phyloP scores from a whole-genome alignment of 495 filamentous ascomycete species.

The Xylaria acuta region DNA sequence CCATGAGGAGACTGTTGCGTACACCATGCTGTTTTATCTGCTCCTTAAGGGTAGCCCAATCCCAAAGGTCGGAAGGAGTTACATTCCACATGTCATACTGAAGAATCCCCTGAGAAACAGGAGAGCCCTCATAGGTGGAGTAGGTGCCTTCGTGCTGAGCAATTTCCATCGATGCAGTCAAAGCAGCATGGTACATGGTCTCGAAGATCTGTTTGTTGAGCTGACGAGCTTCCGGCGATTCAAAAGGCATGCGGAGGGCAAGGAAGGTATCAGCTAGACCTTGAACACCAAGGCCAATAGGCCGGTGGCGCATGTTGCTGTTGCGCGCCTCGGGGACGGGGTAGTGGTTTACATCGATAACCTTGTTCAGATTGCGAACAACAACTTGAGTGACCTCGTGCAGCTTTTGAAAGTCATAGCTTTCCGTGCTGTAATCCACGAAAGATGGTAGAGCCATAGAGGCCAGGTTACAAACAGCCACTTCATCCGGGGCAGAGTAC shows the following conservation, averaged over 20 bases:
- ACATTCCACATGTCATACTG: conserved; percentile 99
- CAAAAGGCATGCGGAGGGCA: conserved; percentile 94
- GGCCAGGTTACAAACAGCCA: conserved; percentile 97
- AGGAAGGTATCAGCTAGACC: conserved; percentile 99
- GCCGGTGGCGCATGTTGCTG: conserved; percentile 94
- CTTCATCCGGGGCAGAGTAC: conserved; percentile 96
- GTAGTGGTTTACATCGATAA: conserved; percentile 97
- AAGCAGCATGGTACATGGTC: conserved; percentile 96
- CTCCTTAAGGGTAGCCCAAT: conserved; percentile 88
- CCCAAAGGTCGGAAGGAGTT: conserved; percentile 92
- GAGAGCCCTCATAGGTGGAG: conserved; percentile 88
- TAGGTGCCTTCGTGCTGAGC: conserved; percentile 85
- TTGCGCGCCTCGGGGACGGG: conserved; percentile 90
- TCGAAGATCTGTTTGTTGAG: conserved; percentile 99
- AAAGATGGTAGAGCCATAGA: conserved; percentile 90
- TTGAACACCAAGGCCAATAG: conserved; percentile 95
- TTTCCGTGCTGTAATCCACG: conserved; percentile 79
- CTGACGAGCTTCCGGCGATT: conserved; percentile 88
- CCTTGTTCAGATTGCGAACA: conserved; percentile 92
- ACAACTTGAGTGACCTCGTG: conserved; percentile 92
- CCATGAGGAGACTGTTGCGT: conserved; percentile 91
- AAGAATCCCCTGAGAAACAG: conserved; percentile 92
- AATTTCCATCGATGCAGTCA: conserved; percentile 86
- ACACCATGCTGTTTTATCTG: conserved; percentile 90
- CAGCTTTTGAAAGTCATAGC: conserved; percentile 93